A percentile compares a stretch with the other conserved stretches of the same genome.
These are phyloP conservation scores for Fusarium sp. DNA, from an alignment of 2,329 filamentous ascomycete genomes.

Conservation along the genomic window DNA sequence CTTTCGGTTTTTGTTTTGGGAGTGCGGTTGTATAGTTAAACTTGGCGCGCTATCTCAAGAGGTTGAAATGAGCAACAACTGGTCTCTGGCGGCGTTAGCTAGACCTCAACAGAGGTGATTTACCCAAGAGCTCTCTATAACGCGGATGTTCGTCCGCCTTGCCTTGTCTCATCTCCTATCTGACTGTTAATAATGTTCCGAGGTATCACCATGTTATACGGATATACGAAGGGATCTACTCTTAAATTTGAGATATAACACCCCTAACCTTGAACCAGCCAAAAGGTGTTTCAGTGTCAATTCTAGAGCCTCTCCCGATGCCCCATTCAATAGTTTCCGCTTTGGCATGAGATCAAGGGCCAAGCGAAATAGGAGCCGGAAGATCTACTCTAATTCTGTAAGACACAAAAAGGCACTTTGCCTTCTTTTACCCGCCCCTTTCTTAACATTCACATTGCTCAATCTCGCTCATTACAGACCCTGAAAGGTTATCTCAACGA, in stretches of 20 bases:
- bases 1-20: not conserved
- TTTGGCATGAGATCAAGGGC: not conserved
- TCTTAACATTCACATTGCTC: conserved; percentile 6
- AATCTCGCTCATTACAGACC: conserved; percentile 31
- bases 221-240: not conserved
- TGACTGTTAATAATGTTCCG: not conserved
- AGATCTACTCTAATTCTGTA: conserved; percentile 5
- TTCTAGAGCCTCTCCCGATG: not conserved
- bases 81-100: not conserved
- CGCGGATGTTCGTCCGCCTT: not conserved
- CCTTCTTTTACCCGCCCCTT: conserved; percentile 12
- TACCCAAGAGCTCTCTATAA: not conserved
- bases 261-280: not conserved
- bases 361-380: conserved; percentile 3
- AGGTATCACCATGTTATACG: not conserved
- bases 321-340: not conserved
- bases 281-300: conserved; percentile 4
- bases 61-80: not conserved
- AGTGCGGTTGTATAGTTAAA: not conserved
- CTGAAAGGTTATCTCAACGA: conserved; percentile 26
- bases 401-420: not conserved
- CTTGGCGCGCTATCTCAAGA: not conserved
- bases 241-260: not conserved
- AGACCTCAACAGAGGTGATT: not conserved
- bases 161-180: not conserved